Evolutionary conservation across 495 filamentous ascomycete species (phyloP).

Genomic region (Penicillium robsamsonii): DNA sequence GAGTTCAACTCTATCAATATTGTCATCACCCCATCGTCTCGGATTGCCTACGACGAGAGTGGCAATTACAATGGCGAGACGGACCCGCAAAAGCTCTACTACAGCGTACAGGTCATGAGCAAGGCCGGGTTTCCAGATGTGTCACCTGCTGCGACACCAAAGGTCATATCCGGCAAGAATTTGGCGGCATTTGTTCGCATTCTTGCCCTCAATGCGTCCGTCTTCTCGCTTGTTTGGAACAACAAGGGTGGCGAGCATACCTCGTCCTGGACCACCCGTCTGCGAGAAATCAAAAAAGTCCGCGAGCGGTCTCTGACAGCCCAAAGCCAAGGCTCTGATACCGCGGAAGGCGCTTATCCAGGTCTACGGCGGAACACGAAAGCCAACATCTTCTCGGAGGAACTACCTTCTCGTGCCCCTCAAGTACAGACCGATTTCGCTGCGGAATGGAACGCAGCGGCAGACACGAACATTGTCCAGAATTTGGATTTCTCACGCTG

Average conservation of each 20-base stretch:
- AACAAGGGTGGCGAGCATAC: slow-evolving; percentile 79
- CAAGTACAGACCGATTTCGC: slow-evolving; percentile 32
- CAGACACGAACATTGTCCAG: slow-evolving; percentile 40
- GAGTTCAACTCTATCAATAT: slow-evolving; percentile 97
- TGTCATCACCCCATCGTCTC: slow-evolving; percentile 82
- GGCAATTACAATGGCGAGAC: slow-evolving; percentile 21
- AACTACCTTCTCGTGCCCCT: slow-evolving; percentile 32
- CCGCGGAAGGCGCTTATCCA: slow-evolving; percentile 40
- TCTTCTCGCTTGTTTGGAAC: slow-evolving; percentile 89
- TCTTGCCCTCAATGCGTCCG: slow-evolving; percentile 87
- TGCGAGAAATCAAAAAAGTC: slow-evolving; percentile 79
- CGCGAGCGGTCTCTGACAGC: slow-evolving; percentile 55
- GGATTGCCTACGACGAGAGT: slow-evolving; percentile 37
- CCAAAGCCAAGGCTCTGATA: slow-evolving; percentile 34
- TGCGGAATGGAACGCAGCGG: slow-evolving; percentile 44
- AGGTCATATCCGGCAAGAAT: slow-evolving; percentile 75
- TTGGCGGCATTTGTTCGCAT: slow-evolving; percentile 86
- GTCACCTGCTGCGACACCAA: slow-evolving; percentile 81
- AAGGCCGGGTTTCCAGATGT: slow-evolving; percentile 84
- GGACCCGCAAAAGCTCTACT: slow-evolving; percentile 58
- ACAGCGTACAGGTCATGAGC: slow-evolving; percentile 79
- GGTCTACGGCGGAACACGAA: slow-evolving; percentile 48
- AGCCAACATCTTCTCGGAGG: slow-evolving; percentile 45
- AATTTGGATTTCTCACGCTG: slow-evolving; percentile 48
- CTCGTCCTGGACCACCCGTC: slow-evolving; percentile 83